Evolutionary conservation across 140 eudicot species (phyloP).

Genomic region (Flaveria floridana): DNA sequence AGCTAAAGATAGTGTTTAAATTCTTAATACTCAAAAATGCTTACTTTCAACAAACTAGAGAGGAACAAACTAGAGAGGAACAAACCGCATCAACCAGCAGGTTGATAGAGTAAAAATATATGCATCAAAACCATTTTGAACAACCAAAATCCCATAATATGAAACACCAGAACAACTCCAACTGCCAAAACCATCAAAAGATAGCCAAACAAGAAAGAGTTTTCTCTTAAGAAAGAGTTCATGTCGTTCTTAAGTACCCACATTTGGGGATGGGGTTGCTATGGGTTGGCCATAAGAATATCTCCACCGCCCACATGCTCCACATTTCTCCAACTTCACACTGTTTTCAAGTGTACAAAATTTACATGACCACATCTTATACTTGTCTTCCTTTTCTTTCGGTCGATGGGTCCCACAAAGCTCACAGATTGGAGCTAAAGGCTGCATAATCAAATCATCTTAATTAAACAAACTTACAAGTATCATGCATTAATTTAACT

Average conservation of each 20-base stretch:
- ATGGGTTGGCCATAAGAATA: constrained; percentile 85
- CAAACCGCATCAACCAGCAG: constrained; percentile 2
- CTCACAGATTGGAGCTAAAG: constrained; percentile 74
- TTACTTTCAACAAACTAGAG: not conserved
- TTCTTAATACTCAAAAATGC: constrained; percentile 7
- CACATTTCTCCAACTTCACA: constrained; percentile 63
- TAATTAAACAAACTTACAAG: constrained; percentile 6
- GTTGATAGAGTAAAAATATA: constrained; percentile 13
- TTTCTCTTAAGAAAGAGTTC: not conserved
- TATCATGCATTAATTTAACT: not conserved
- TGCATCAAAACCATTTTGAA: constrained; percentile 11
- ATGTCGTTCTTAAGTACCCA: constrained; percentile 55
- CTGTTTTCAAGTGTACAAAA: constrained; percentile 81
- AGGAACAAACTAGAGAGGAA: not conserved
- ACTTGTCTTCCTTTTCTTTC: constrained; percentile 50
- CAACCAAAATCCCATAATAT: not conserved
- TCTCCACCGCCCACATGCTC: constrained; percentile 88
- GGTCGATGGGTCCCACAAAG: constrained; percentile 65
- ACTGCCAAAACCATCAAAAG: not conserved
- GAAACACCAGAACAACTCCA: no score
- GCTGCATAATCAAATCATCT: constrained; percentile 41
- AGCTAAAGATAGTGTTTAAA: not conserved
- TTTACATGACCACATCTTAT: constrained; percentile 68
- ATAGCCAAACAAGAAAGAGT: not conserved
- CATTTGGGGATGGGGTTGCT: constrained; percentile 58